Percentiles rank a stretch among this genome's conserved stretches.
These are phyloP conservation scores for Amoebophrya sp. DNA, from an alignment of 169 alveolate genomes.

Conservation along the genomic window DNA sequence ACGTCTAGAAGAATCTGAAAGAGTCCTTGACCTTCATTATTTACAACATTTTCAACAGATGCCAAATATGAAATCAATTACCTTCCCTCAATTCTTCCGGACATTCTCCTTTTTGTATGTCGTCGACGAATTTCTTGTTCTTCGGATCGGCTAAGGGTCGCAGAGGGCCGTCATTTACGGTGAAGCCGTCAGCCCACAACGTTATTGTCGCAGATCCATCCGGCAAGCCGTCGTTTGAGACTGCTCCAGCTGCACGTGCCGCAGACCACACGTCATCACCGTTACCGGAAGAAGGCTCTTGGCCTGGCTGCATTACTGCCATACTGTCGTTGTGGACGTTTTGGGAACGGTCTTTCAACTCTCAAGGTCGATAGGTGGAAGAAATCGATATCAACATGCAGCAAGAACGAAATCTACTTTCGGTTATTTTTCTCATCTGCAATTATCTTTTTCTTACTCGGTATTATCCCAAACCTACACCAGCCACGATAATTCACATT, in stretches of 20 bases:
- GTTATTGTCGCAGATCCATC: background rate
- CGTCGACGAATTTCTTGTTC: constrained; percentile 17
- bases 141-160: background rate
- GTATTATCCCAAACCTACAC: no score
- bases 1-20: no score
- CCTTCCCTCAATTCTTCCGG: background rate
- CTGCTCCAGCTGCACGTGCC: background rate
- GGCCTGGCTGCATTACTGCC: background rate
- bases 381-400: no score
- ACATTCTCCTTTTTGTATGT: background rate
- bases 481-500: no score
- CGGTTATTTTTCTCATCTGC: background rate
- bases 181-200: background rate
- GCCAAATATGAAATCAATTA: no score
- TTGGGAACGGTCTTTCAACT: background rate
- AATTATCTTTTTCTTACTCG: background rate
- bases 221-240: background rate
- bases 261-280: background rate
- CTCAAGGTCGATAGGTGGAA: no score
- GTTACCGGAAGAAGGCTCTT: background rate
- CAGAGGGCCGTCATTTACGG: background rate
- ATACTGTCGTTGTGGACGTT: background rate
- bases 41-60: no score
- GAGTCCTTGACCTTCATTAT: no score
- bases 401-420: no score